phyloP scores from a whole-genome alignment of 352 stramenopile genomes.

The Halophytophthora batemanensis region DNA sequence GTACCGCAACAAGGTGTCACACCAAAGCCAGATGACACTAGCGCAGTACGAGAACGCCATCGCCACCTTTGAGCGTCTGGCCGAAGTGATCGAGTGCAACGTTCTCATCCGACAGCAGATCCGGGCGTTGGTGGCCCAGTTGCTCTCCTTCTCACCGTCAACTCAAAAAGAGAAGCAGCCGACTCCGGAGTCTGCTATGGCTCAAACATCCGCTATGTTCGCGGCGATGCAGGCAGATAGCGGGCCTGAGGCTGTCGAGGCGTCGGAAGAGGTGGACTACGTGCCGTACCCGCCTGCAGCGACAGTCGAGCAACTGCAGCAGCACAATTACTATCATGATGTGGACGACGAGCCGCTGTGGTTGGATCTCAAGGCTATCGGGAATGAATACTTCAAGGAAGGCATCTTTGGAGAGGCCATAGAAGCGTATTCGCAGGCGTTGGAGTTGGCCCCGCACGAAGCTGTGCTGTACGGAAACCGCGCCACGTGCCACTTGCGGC shows the following conservation, averaged over 20 bases:
- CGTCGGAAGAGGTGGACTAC: too few relatives aligned
- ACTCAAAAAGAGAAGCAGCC: too few relatives aligned
- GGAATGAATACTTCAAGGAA: constrained; percentile 34
- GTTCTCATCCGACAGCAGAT: constrained; percentile 35
- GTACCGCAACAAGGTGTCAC: constrained; percentile 36
- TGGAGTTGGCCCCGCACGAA: constrained; percentile 25
- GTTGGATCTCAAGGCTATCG: constrained; percentile 30
- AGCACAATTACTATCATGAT: constrained; percentile 24
- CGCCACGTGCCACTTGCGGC: constrained; percentile 26
- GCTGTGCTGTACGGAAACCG: constrained; percentile 33
- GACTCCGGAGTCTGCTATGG: too few relatives aligned
- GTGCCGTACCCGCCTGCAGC: too few relatives aligned
- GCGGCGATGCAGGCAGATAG: too few relatives aligned
- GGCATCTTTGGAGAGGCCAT: constrained; percentile 30
- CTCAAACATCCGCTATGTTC: too few relatives aligned
- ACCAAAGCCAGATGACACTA: constrained; percentile 30
- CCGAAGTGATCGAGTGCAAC: too few relatives aligned
- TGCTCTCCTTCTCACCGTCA: too few relatives aligned
- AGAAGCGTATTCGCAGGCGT: constrained; percentile 25
- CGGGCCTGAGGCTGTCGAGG: too few relatives aligned
- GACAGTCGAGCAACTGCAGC: constrained; percentile 26
- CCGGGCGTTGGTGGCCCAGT: constrained; percentile 20
- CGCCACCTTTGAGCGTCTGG: constrained; percentile 32
- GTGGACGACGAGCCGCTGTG: constrained; percentile 20
- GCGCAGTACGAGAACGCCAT: constrained; percentile 29